Percentiles rank a stretch among this genome's conserved stretches.
phyloP scores from a whole-genome alignment of 2,329 filamentous ascomycete species.

The Apiospora sp. region DNA sequence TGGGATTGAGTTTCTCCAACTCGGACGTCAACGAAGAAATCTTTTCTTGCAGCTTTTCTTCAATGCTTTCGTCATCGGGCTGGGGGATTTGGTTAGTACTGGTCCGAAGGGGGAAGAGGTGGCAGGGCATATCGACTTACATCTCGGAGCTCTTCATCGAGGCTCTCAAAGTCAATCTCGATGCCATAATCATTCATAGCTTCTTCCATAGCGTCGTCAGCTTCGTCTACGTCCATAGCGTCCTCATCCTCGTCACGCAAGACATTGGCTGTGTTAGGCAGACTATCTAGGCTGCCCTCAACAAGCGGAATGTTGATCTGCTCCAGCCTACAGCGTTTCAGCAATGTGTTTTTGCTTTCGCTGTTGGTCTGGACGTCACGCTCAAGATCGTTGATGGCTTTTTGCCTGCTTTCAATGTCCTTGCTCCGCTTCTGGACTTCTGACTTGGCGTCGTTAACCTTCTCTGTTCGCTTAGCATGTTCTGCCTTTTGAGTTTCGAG shows the following conservation, averaged over 20 bases:
- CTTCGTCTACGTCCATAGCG: conserved; percentile 91
- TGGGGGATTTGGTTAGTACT: conserved; percentile 51
- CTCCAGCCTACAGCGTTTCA: conserved; percentile 91
- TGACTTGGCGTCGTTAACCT: conserved; percentile 78
- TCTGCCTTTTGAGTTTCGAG: conserved; percentile 74
- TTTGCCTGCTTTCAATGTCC: conserved; percentile 78
- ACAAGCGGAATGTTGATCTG: conserved; percentile 86
- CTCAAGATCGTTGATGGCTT: conserved; percentile 81
- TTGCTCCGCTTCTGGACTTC: conserved; percentile 86
- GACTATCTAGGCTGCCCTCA: conserved; percentile 78
- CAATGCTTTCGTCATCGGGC: conserved; percentile 74
- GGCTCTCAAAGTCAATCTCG: conserved; percentile 80
- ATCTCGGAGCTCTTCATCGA: conserved; percentile 84
- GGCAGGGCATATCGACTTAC: conserved; percentile 54
- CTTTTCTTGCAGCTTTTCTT: conserved; percentile 79
- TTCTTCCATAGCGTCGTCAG: conserved; percentile 68
- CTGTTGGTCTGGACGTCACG: conserved; percentile 86
- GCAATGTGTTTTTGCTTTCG: conserved; percentile 81
- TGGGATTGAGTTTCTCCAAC: conserved; percentile 93
- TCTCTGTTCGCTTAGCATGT: conserved; percentile 74
- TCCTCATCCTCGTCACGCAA: conserved; percentile 77
- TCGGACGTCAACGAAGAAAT: conserved; percentile 78
- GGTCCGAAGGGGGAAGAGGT: conserved; percentile 6
- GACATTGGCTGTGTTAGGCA: conserved; percentile 87
- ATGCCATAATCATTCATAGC: conserved; percentile 91